These are phyloP conservation scores for Thermoascus crustaceus DNA, from an alignment of 2,329 filamentous ascomycete species.

Conservation along the genomic window DNA sequence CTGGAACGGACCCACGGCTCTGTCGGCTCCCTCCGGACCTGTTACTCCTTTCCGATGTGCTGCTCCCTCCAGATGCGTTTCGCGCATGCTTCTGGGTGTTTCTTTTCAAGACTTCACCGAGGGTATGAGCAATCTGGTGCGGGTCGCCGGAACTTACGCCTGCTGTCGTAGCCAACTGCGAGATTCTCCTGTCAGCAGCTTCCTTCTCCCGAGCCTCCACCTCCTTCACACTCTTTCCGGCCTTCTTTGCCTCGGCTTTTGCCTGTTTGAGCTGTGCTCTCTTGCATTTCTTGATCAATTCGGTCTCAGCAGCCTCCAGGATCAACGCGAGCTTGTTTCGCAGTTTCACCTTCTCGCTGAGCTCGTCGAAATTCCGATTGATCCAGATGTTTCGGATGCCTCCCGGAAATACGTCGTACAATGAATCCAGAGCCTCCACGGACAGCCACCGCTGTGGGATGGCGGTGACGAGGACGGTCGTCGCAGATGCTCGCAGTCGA, in stretches of 20 bases:
- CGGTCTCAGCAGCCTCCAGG: conserved; percentile 76
- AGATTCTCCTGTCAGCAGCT: conserved; percentile 41
- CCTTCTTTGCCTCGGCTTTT: conserved; percentile 55
- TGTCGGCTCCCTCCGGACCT: no score
- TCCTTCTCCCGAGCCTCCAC: conserved; percentile 40
- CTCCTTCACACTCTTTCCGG: conserved; percentile 38
- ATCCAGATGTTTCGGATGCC: conserved; percentile 95
- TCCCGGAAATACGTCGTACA: conserved; percentile 94
- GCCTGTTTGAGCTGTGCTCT: conserved; percentile 66
- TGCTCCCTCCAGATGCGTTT: conserved; percentile 10
- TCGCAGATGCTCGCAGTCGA: conserved; percentile 84
- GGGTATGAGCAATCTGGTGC: conserved; percentile 45
- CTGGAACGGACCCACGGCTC: conserved; percentile 33
- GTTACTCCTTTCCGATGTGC: no score
- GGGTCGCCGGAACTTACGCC: conserved; percentile 51
- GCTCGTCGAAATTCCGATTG: conserved; percentile 75
- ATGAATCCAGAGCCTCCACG: conserved; percentile 66
- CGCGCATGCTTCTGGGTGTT: conserved; percentile 7
- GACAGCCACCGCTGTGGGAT: conserved; percentile 89
- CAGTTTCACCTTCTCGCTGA: conserved; percentile 74
- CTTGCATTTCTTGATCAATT: conserved; percentile 71
- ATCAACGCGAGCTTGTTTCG: conserved; percentile 62
- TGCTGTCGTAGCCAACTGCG: conserved; percentile 37
- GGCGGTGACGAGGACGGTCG: conserved; percentile 84
- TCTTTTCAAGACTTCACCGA: conserved; percentile 37